phyloP scores from a whole-genome alignment of 371 early-diverging fungal species.

The Mortierella sp. region DNA sequence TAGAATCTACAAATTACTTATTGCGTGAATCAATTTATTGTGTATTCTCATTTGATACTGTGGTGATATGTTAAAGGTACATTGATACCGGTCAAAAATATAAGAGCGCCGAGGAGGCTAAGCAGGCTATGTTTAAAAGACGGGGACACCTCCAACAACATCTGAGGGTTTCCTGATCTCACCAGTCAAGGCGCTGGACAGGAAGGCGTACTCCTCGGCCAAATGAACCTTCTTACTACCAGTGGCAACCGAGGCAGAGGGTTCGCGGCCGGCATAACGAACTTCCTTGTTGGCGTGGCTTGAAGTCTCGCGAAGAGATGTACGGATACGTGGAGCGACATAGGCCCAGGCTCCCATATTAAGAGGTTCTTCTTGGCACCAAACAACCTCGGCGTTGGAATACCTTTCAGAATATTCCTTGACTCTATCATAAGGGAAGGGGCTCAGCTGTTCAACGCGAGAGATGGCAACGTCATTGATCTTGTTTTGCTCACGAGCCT shows the following conservation, averaged over 20 bases:
- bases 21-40: too few relatives aligned
- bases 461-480: conserved; percentile 90
- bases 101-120: neutral
- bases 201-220: conserved; percentile 89
- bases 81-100: neutral
- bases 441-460: conserved; percentile 93
- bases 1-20: too few relatives aligned
- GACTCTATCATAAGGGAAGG: conserved; percentile 96
- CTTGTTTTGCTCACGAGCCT: conserved; percentile 90
- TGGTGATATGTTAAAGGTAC: too few relatives aligned
- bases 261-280: conserved; percentile 91
- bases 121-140: conserved; percentile 54
- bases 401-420: conserved; percentile 90
- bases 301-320: conserved; percentile 81
- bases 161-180: conserved; percentile 74
- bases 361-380: conserved; percentile 96
- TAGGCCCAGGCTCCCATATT: conserved; percentile 95
- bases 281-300: conserved; percentile 78
- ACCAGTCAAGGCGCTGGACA: conserved; percentile 88
- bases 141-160: conserved; percentile 77
- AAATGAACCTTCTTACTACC: conserved; percentile 97
- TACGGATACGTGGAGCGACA: conserved; percentile 89
- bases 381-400: conserved; percentile 89
- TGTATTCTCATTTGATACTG: too few relatives aligned
- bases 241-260: conserved; percentile 95